Base-by-base conservation (phyloP, 225 moss, liverwort and hornwort species). In the Ulota crispa region DNA sequence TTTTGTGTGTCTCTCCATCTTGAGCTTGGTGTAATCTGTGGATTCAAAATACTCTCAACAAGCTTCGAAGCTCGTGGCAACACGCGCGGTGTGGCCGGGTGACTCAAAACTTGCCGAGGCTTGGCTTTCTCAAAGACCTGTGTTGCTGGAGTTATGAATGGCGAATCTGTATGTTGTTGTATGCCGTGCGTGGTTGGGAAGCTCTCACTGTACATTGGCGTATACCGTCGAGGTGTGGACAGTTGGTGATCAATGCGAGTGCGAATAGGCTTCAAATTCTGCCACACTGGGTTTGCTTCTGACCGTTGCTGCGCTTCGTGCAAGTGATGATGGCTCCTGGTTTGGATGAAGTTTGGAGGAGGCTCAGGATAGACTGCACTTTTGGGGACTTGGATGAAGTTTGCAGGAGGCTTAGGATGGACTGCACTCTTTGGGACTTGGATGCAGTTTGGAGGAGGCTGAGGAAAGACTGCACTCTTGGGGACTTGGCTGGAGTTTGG, bases 251-350 rank as follows among this genome's bases (percentile, higher is more conserved):
- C 73, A 64, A 37, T 30, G 11, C 42, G 59, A 36, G 75, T 79
- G 74, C 70, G 81, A 68, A 87, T 42, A 26, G 75, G 71, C 64
- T 71, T 65, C 50, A 82, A 53, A 12, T 65, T 26, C 18, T 74
- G 26, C 21, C 32, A 31, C 8, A 50, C 14, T 24, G 31, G 42
- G 24, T 27, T 73, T 56, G 72, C 57, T 20, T 70, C 64, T 45
- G 37, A 79, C 28, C 34, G 76, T 75, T 55, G 47, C 37, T 55
- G 47, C 37, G 30, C 32, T 73, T 80, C 83, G 72, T 31, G n/a
- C 24, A 23, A 55, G 9, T 57, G 28, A 55, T 57, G 18, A 45
- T 43, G 52, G 64, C 74, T 74, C 62, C 55, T 34, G 3, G 61
- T 71, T 43, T 55, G 57, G 52, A 11, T 47, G 57, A 79, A 27